phyloP scores from a whole-genome alignment of 2,329 filamentous ascomycete species.

The Nemania bipapillata region DNA sequence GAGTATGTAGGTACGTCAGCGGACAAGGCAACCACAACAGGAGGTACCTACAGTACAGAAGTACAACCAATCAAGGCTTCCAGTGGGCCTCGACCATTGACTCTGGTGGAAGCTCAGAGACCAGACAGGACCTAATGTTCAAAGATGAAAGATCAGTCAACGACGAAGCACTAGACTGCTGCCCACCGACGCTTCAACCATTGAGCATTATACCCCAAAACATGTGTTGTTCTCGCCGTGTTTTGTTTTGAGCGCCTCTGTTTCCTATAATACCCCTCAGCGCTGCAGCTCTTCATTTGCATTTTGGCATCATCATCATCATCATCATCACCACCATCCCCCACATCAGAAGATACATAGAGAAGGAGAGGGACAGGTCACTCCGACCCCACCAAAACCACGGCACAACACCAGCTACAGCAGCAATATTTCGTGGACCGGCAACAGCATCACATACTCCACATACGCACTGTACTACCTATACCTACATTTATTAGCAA shows the following conservation, averaged over 20 bases:
- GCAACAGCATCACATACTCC: neutral
- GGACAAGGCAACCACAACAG: conserved; percentile 8
- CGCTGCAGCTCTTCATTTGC: conserved; percentile 1
- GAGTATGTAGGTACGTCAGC: conserved; percentile 16
- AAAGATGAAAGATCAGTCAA: conserved; percentile 14
- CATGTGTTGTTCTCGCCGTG: neutral
- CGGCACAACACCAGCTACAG: neutral
- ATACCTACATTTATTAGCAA: neutral
- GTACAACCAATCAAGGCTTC: neutral
- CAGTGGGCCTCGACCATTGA: conserved; percentile 2
- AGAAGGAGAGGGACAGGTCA: neutral
- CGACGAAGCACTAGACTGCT: conserved; percentile 13
- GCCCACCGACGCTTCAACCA: conserved; percentile 13
- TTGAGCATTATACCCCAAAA: neutral
- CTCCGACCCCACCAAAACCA: conserved; percentile 4
- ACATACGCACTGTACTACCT: neutral
- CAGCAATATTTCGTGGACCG: neutral
- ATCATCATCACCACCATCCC: too few relatives aligned
- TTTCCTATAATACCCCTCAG: conserved; percentile 23
- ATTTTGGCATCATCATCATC: neutral
- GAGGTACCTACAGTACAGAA: neutral
- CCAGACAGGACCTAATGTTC: neutral
- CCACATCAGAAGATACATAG: neutral
- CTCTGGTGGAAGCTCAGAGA: neutral
- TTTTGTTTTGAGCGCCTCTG: conserved; percentile 12